Conservation (phyloP, 805 yeast species). For the Spathaspora hagerdaliae region DNA sequence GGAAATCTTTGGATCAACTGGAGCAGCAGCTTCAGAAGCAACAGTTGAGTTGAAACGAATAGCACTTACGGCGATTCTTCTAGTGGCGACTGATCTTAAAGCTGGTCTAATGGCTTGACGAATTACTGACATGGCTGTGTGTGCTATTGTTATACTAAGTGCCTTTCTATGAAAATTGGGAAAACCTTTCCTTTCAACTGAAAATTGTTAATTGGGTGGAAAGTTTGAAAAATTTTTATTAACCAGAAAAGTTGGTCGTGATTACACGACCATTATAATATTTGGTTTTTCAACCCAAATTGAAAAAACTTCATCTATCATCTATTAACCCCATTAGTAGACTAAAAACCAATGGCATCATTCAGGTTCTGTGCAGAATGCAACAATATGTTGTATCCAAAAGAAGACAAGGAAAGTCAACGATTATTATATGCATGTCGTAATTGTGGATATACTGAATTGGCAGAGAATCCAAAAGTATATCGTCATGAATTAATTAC, state of each 20-base stretch:
- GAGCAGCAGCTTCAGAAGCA: slow-evolving; percentile 27
- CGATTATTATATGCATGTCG: slow-evolving; percentile 86
- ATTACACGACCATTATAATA: neutral
- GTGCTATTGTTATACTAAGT: neutral
- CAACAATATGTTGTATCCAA: slow-evolving; percentile 97
- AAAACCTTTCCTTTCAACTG: neutral
- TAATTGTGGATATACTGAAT: slow-evolving; percentile 89
- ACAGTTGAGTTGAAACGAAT: slow-evolving; percentile 48
- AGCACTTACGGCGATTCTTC: slow-evolving; percentile 18
- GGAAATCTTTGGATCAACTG: slow-evolving; percentile 84
- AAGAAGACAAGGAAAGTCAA: slow-evolving; percentile 81
- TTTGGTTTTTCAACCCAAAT: too few species aligned
- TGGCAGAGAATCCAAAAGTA: slow-evolving; percentile 83
- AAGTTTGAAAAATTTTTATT: neutral
- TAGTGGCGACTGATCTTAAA: slow-evolving; percentile 24
- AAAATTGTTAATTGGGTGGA: neutral
- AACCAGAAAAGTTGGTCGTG: neutral
- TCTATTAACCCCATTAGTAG: too few species aligned
- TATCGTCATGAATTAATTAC: slow-evolving; percentile 91
- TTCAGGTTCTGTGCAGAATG: slow-evolving; percentile 95
- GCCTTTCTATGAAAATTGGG: neutral
- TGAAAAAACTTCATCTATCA: neutral
- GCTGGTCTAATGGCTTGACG: slow-evolving; percentile 39
- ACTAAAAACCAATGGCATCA: slow-evolving; percentile 64
- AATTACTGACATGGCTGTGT: slow-evolving; percentile 5